Evolutionary conservation across 164 flowering plant species (phyloP).

Genomic region (Tinospora cordifolia): DNA sequence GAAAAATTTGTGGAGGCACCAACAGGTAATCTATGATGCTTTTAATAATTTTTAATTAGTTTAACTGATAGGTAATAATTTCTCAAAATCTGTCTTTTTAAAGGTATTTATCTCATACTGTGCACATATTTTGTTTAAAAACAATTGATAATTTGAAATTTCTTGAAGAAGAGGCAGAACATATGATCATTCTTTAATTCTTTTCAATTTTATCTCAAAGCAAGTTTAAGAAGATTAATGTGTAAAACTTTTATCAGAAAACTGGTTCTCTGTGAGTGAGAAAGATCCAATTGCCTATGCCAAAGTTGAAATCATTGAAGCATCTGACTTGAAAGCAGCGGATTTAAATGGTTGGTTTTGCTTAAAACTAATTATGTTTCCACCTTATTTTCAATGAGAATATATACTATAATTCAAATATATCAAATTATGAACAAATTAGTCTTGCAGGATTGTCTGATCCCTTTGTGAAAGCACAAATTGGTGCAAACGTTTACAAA

Average conservation of each 20-base stretch:
- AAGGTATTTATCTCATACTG: not conserved
- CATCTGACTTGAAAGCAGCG: conserved; percentile 79
- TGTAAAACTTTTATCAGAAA: conserved; percentile 27
- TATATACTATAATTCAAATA: not conserved
- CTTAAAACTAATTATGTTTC: not conserved
- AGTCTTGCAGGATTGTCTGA: conserved; percentile 79
- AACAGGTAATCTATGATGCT: conserved; percentile 35
- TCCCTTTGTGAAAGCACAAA: conserved; percentile 87
- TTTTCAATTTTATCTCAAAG: not conserved
- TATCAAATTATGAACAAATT: not conserved
- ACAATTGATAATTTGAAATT: too few relatives aligned
- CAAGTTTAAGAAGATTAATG: not conserved
- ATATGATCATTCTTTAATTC: not conserved
- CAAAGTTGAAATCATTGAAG: conserved; percentile 81
- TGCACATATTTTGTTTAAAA: not conserved
- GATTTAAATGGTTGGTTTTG: conserved; percentile 73
- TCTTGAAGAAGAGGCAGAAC: too few relatives aligned
- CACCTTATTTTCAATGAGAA: not conserved
- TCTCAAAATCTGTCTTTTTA: not conserved
- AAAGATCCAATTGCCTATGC: conserved; percentile 71
- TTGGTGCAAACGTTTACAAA: conserved; percentile 65
- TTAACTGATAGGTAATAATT: not conserved
- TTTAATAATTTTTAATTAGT: not conserved
- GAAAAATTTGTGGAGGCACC: conserved; percentile 68
- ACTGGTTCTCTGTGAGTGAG: conserved; percentile 74